phyloP scores from a whole-genome alignment of 225 moss, liverwort and hornwort genomes.

The Antitrichia curtipendula region DNA sequence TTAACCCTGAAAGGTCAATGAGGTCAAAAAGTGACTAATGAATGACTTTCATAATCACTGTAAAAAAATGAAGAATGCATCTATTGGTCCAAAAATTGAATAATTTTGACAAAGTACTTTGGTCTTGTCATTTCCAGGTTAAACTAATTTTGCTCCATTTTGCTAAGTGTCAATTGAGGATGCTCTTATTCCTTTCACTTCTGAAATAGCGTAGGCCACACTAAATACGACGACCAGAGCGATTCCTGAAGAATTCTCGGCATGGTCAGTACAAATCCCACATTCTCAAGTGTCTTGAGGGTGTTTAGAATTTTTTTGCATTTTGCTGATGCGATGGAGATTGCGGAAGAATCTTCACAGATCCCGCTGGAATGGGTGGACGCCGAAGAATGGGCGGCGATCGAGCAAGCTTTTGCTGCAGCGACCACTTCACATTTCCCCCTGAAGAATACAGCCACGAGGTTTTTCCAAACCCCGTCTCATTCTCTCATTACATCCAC shows the following conservation, averaged over 20 bases:
- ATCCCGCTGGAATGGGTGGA: slow-evolving; percentile 57
- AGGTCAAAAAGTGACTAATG: not conserved
- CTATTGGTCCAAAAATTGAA: not conserved
- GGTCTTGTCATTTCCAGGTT: not conserved
- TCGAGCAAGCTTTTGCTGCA: slow-evolving; percentile 40
- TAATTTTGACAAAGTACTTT: not conserved
- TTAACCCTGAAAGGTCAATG: not conserved
- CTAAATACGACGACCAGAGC: not conserved
- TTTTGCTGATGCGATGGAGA: not conserved
- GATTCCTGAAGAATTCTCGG: not conserved
- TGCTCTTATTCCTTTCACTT: not conserved
- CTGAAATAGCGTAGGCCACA: not conserved
- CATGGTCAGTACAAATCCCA: too few relatives aligned
- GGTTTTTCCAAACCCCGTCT: not conserved
- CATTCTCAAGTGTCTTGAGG: not conserved
- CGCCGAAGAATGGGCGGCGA: slow-evolving; percentile 49
- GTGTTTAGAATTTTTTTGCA: not conserved
- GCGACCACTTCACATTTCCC: not conserved
- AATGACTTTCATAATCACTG: not conserved
- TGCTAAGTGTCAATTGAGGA: not conserved
- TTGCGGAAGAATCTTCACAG: not conserved
- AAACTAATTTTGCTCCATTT: not conserved
- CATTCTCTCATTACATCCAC: not conserved
- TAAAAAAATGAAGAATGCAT: not conserved
- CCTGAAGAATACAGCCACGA: not conserved